Evolutionary conservation across 2,329 filamentous ascomycete species (phyloP).

Genomic region (Claviceps lovelessii): DNA sequence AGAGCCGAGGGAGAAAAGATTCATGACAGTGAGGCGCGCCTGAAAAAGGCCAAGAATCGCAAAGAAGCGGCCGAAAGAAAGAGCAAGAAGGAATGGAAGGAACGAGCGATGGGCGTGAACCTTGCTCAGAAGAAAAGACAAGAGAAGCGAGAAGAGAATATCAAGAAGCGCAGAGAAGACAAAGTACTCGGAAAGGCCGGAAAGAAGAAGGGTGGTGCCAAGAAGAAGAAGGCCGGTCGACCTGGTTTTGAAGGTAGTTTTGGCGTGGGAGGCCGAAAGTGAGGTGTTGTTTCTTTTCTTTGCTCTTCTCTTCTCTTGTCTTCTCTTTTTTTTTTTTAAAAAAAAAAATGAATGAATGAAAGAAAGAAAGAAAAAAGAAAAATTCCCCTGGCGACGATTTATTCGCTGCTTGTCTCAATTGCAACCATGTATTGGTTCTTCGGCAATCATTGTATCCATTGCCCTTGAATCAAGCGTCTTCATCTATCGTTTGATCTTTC

Average conservation of each 20-base stretch:
- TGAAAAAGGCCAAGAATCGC: conserved; percentile 91
- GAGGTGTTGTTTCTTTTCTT: conserved; percentile 5
- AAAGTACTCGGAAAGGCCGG: conserved; percentile 46
- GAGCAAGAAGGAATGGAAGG: conserved; percentile 78
- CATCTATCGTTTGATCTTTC: neutral
- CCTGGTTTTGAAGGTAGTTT: conserved; percentile 60
- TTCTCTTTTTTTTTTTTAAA: neutral
- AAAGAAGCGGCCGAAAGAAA: conserved; percentile 84
- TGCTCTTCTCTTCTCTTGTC: no score
- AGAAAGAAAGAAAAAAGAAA: no score
- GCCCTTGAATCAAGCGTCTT: neutral
- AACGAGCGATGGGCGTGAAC: conserved; percentile 56
- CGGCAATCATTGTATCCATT: neutral
- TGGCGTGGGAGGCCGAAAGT: conserved; percentile 38
- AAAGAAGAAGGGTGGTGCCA: conserved; percentile 39
- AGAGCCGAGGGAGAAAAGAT: conserved; percentile 81
- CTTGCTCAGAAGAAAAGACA: conserved; percentile 67
- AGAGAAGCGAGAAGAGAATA: conserved; percentile 68
- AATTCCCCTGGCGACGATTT: neutral
- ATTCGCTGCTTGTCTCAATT: neutral
- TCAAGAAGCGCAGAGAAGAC: conserved; percentile 59
- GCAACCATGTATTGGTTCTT: neutral
- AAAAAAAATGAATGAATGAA: no score
- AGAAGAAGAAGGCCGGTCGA: conserved; percentile 36
- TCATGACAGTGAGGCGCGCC: conserved; percentile 66